A percentile compares a stretch with the other conserved stretches of the same genome.
phyloP scores from a whole-genome alignment of 371 early-diverging fungal genomes.

The Mucor ambiguus region DNA sequence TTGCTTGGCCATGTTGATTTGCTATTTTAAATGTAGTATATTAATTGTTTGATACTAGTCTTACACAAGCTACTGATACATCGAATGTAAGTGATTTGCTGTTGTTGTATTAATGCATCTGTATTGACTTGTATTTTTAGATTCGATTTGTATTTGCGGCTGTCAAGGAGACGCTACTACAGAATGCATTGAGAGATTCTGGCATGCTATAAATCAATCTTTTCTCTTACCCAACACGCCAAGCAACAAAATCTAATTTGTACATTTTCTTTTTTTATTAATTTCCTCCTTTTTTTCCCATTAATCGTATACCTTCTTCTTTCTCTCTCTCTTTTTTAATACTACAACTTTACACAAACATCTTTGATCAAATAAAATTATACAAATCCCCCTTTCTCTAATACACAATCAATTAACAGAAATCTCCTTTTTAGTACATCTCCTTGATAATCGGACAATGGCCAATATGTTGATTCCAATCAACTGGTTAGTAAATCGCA shows the following conservation, averaged over 20 bases:
- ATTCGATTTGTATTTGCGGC: constrained; percentile 77
- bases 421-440: neutral
- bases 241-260: neutral
- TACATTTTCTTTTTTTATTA: constrained; percentile 1
- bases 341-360: neutral
- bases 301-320: constrained; percentile 3
- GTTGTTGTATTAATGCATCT: neutral
- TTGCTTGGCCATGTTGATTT: constrained; percentile 44
- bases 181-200: constrained; percentile 72
- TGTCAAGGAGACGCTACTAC: constrained; percentile 78
- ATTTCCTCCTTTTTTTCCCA: neutral
- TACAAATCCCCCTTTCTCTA: neutral
- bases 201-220: constrained; percentile 58
- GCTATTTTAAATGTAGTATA: neutral
- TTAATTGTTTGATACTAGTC: constrained; percentile 72
- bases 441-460: neutral
- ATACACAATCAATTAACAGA: neutral
- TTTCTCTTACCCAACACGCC: neutral
- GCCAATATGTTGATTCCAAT: neutral
- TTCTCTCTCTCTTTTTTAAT: neutral
- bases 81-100: constrained; percentile 62
- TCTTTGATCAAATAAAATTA: neutral
- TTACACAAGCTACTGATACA: constrained; percentile 84
- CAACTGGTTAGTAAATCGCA: neutral
- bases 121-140: constrained; percentile 19